A percentile compares a stretch with the other conserved stretches of the same genome.
phyloP scores from a whole-genome alignment of 331 rosid genomes.

The Acacia concinna region DNA sequence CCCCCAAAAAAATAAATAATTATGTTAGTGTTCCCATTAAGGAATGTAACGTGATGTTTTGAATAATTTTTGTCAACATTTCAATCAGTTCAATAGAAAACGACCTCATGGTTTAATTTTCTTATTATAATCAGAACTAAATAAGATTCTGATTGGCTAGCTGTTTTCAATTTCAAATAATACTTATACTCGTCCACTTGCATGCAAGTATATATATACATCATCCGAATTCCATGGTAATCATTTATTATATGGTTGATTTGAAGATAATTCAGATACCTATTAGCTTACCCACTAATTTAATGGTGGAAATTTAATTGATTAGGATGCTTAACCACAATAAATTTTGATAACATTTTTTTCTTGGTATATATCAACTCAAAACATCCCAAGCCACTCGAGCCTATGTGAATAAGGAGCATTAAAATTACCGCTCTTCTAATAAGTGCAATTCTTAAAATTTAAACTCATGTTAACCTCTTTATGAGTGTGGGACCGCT shows the following conservation, averaged over 20 bases:
- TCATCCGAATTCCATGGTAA: background rate
- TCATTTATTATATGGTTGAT: background rate
- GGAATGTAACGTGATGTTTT: background rate
- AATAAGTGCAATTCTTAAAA: too few relatives aligned
- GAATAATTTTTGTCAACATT: background rate
- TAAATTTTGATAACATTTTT: background rate
- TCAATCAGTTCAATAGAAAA: background rate
- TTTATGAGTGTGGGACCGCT: too few relatives aligned
- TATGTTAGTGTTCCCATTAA: background rate
- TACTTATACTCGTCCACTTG: background rate
- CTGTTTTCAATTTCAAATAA: background rate
- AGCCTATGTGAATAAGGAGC: too few relatives aligned
- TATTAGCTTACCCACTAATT: too few relatives aligned
- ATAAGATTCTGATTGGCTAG: background rate
- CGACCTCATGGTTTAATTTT: background rate
- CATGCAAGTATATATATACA: background rate
- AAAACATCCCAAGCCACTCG: too few relatives aligned
- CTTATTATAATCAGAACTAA: background rate
- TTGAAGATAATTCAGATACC: too few relatives aligned
- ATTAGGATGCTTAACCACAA: background rate
- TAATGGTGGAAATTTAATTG: background rate
- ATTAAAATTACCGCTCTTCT: too few relatives aligned
- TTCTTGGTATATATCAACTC: too few relatives aligned
- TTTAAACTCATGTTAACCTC: too few relatives aligned
- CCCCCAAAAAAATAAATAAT: background rate